Percentiles rank a stretch among this genome's conserved stretches.
These are phyloP conservation scores for Tulasnella sp. DNA, from an alignment of 768 basidiomycete genomes.

Conservation along the genomic window DNA sequence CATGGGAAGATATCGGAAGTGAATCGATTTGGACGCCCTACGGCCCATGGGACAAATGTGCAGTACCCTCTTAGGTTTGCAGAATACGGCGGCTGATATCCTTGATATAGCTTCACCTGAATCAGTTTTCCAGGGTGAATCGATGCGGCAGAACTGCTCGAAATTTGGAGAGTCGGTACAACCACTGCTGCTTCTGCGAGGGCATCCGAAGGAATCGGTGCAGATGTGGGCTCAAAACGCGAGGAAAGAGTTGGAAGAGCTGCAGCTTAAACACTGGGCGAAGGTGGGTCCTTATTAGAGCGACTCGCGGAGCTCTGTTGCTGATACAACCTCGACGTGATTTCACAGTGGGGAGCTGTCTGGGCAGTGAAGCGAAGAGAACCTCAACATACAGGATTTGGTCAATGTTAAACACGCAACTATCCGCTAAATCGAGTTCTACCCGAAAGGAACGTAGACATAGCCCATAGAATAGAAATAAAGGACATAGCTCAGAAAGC, in stretches of 20 bases:
- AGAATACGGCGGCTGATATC: neutral
- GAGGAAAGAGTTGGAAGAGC: neutral
- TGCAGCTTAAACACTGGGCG: neutral
- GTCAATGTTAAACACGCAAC: too few relatives aligned
- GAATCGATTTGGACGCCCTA: neutral
- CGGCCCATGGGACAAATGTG: slow-evolving; percentile 13
- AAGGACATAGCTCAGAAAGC: neutral
- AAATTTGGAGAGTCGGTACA: neutral
- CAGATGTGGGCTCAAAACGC: neutral
- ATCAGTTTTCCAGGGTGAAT: neutral
- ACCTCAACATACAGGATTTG: neutral
- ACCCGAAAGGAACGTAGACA: too few relatives aligned
- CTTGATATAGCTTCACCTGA: neutral
- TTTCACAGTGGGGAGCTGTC: neutral
- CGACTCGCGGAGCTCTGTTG: neutral
- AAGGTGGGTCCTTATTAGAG: neutral
- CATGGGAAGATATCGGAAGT: slow-evolving; percentile 12
- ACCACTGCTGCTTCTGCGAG: neutral
- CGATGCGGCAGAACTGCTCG: neutral
- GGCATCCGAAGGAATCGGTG: neutral
- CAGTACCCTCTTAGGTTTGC: neutral
- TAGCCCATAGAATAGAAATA: neutral
- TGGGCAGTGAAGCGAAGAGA: neutral
- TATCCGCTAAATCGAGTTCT: too few relatives aligned
- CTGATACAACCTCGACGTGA: neutral